Evolutionary conservation across 306 rosid species (phyloP).

Genomic region (Cicer judaicum): DNA sequence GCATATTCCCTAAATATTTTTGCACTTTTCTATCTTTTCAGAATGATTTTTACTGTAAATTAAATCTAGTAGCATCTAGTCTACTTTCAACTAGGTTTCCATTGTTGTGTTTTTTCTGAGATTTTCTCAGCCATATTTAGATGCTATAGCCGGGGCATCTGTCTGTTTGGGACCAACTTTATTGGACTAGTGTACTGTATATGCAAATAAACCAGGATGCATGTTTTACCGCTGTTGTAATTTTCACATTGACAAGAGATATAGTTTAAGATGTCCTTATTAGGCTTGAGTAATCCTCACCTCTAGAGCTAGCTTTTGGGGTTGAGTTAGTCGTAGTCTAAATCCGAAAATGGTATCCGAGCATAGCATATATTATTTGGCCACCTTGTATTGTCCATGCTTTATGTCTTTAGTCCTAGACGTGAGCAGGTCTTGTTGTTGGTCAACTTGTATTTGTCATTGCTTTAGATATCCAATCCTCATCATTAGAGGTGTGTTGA

Average conservation of each 20-base stretch:
- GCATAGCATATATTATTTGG: not conserved
- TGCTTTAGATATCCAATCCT: not conserved
- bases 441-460: not conserved
- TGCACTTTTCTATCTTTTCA: slow-evolving; percentile 12
- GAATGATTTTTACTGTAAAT: slow-evolving; percentile 11
- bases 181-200: not conserved
- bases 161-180: slow-evolving; percentile 18
- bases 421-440: not conserved
- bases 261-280: not conserved
- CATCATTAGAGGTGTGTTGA: not conserved
- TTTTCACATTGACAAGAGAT: not conserved
- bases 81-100: not conserved
- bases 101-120: not conserved
- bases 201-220: slow-evolving; percentile 23
- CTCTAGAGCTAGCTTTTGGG: not conserved
- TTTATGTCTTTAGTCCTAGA: not conserved
- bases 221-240: not conserved
- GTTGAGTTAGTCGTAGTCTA: not conserved
- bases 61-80: not conserved
- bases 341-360: not conserved
- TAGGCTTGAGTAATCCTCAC: not conserved
- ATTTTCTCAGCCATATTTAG: not conserved
- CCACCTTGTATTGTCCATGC: not conserved
- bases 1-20: slow-evolving; percentile 5
- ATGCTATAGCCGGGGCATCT: not conserved